Conservation (phyloP, 495 filamentous ascomycete genomes). For the Penicillium simplicissimum region DNA sequence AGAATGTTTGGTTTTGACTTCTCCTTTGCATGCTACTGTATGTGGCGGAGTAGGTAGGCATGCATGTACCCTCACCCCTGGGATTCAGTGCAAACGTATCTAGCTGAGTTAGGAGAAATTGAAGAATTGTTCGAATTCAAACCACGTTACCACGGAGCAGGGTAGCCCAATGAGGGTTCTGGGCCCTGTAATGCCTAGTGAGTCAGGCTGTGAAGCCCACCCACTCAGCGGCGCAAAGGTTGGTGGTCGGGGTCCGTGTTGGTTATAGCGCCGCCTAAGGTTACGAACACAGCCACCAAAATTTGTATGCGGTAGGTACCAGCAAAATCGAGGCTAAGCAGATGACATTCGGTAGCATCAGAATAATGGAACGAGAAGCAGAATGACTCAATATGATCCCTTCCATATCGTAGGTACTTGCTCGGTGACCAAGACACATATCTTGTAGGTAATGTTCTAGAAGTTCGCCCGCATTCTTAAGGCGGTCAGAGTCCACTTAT, state of each 20-base stretch:
- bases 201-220: not conserved
- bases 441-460: not conserved
- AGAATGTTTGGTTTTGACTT: too few species aligned
- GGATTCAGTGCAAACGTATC: not conserved
- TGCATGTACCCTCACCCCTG: too few species aligned
- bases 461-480: conserved; percentile 8
- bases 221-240: not conserved
- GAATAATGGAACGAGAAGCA: not conserved
- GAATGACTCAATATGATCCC: not conserved
- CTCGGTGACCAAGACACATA: not conserved
- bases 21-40: too few species aligned
- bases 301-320: not conserved
- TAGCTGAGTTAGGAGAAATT: not conserved
- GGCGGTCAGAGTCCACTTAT: conserved; percentile 25
- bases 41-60: too few species aligned
- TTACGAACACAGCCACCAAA: not conserved
- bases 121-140: too few species aligned
- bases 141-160: not conserved
- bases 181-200: not conserved
- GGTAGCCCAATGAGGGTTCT: not conserved
- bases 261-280: not conserved
- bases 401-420: too few species aligned
- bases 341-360: not conserved
- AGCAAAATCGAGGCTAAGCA: not conserved
- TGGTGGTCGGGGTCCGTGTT: not conserved